Evolutionary conservation across 2,329 filamentous ascomycete species (phyloP).

Genomic region (Aspergillus viridinutans): DNA sequence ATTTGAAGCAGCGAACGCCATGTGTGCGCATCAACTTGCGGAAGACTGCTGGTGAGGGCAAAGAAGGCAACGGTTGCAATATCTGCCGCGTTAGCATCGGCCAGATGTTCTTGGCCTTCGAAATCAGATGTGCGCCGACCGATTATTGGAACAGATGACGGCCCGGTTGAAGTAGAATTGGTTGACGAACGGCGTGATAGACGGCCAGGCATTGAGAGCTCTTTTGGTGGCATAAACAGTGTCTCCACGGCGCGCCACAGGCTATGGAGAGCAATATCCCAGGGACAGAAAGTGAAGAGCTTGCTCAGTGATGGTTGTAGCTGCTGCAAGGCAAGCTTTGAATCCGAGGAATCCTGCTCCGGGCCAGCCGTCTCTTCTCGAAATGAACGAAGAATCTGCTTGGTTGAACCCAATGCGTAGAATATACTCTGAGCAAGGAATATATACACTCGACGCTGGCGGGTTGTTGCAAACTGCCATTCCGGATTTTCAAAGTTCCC

Average conservation of each 20-base stretch:
- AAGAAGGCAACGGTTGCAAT: constrained; percentile 37
- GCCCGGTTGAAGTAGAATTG: constrained; percentile 21
- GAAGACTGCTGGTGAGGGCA: constrained; percentile 35
- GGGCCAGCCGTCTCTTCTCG: constrained; percentile 15
- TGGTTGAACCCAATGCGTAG: constrained; percentile 40
- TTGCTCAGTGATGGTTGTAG: constrained; percentile 32
- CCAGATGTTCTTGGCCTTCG: constrained; percentile 29
- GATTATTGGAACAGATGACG: constrained; percentile 20
- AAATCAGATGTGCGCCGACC: constrained; percentile 25
- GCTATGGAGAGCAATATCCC: constrained; percentile 40
- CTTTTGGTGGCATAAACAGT: constrained; percentile 37
- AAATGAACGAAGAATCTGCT: constrained; percentile 41
- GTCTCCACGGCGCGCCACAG: constrained; percentile 39
- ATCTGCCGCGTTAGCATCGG: constrained; percentile 37
- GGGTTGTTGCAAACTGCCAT: constrained; percentile 35
- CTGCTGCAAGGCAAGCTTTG: constrained; percentile 26
- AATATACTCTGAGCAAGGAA: constrained; percentile 44
- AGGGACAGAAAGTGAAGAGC: constrained; percentile 36
- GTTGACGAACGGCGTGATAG: constrained; percentile 29
- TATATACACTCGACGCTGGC: constrained; percentile 35
- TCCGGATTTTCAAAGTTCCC: constrained; percentile 36
- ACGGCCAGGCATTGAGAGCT: constrained; percentile 27
- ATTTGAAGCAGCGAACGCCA: constrained; percentile 43
- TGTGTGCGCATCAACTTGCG: constrained; percentile 31
- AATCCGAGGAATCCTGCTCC: constrained; percentile 1